Evolutionary conservation across 1,139 yeast species (phyloP), one percentile per base, ranked within the genome.

Genomic region (Taphrina communis): DNA sequence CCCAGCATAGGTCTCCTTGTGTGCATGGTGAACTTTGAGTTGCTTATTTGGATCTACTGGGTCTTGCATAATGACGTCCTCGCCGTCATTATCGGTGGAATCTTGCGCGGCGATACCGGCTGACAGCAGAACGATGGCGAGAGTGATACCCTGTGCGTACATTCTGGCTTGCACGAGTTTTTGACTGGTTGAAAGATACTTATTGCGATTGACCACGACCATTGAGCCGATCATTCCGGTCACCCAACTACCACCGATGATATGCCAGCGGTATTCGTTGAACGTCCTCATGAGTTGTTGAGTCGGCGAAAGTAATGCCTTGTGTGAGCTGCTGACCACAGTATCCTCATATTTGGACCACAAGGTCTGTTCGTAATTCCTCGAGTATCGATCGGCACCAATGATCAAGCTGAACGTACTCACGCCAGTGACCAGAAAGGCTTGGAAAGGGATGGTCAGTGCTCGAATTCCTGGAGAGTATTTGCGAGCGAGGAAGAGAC

Each of bases 141-240:
- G 62, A 7, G 72, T 70, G 35, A 70, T 60, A 7, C 71, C 72
- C 70, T 91, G 97, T 8, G 97, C 97, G 77, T 90, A 90, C 88
- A 91, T 91, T 84, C 97, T 88, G 39, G 97, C 97, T 78, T 90
- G 96, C 41, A 90, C 97, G 51, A 90, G 86, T 79, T 91, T 92
- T 80, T 92, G 97, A 5, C 96, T 82, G 70, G 84, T 85, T 69
- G 92, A 85, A 88, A 91, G 83, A 78, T 86, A 82, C 74, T 86
- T 88, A 78, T 91, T 97, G 74, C 84, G 85, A 81, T 90, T 88
- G 66, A 90, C 91, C 65, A 82, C 75, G 70, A 82, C 85, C 91
- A 95, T 90, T 1, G 96, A 88, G 0, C 96, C 97, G 73, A 84
- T 91, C 82, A 92, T 80, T 7, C 96, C 87, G 38, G 86, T 91